These are phyloP conservation scores for Plasmodium berghei DNA, from an alignment of 169 alveolate species.

Conservation along the genomic window DNA sequence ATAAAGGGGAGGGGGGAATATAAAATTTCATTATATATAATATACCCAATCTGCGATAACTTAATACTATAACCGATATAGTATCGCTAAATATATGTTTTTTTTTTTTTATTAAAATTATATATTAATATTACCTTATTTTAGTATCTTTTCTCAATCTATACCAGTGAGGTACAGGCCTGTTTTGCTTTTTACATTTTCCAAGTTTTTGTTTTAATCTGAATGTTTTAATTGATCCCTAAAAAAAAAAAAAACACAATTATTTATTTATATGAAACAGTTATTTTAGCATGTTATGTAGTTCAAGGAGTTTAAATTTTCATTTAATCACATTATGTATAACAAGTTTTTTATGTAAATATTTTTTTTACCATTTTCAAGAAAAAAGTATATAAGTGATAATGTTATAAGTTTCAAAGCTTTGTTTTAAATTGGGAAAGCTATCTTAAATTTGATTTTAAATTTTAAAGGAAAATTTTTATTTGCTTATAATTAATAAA, in stretches of 20 bases:
- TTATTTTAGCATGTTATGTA: too few relatives aligned
- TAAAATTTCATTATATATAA: background rate
- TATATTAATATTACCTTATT: slow-evolving; percentile 88
- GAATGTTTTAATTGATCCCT: slow-evolving; percentile 95
- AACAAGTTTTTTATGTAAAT: too few relatives aligned
- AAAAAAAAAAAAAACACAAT: slow-evolving; percentile 12
- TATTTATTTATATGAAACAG: slow-evolving; percentile 4
- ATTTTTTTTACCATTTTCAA: background rate
- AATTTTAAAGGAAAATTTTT: background rate
- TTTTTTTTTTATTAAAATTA: slow-evolving; percentile 1
- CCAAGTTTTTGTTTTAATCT: slow-evolving; percentile 93
- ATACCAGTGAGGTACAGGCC: slow-evolving; percentile 97
- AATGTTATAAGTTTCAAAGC: background rate
- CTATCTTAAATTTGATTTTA: background rate
- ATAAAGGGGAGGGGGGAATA: background rate
- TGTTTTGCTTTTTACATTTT: slow-evolving; percentile 95
- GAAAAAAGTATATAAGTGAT: background rate
- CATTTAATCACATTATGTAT: too few relatives aligned
- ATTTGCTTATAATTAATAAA: background rate
- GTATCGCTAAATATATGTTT: too few relatives aligned
- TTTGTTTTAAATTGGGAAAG: background rate
- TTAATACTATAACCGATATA: too few relatives aligned
- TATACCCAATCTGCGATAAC: too few relatives aligned
- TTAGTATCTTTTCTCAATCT: slow-evolving; percentile 94
- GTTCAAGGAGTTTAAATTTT: too few relatives aligned